Conservation (phyloP, 805 yeast species). For the Yarrowia hollandica region DNA sequence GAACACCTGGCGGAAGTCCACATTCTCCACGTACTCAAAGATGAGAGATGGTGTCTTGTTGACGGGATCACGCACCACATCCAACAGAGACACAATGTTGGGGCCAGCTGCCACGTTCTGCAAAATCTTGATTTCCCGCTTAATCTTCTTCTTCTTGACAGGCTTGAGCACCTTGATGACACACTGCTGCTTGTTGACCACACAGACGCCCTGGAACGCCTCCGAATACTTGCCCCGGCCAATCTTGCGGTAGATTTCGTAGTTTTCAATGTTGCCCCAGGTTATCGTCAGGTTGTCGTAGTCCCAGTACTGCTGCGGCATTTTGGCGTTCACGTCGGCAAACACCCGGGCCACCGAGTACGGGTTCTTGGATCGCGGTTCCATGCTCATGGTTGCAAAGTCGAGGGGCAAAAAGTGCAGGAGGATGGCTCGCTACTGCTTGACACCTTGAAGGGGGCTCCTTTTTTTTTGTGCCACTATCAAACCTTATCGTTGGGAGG, state of each 20-base stretch:
- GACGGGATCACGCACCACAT: conserved; percentile 83
- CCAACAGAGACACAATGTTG: conserved; percentile 70
- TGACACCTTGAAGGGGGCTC: background rate
- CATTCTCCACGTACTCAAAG: conserved; percentile 79
- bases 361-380: conserved; percentile 28
- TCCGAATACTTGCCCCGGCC: conserved; percentile 95
- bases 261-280: conserved; percentile 84
- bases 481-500: conserved; percentile 19
- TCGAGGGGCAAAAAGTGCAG: too few species aligned
- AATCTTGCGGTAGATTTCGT: conserved; percentile 78
- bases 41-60: conserved; percentile 80
- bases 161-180: conserved; percentile 93
- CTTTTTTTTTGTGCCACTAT: conserved; percentile 2
- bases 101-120: conserved; percentile 85
- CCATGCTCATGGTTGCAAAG: conserved; percentile 19
- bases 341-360: conserved; percentile 72
- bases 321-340: conserved; percentile 70
- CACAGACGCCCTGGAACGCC: conserved; percentile 80
- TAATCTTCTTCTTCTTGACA: conserved; percentile 87
- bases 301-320: conserved; percentile 87
- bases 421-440: too few species aligned
- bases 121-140: conserved; percentile 83
- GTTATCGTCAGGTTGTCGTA: conserved; percentile 52
- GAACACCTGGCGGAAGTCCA: conserved; percentile 82
- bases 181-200: conserved; percentile 57